These are phyloP conservation scores for Aureobasidium vineae DNA, from an alignment of 2,329 filamentous ascomycete species.

Conservation along the genomic window DNA sequence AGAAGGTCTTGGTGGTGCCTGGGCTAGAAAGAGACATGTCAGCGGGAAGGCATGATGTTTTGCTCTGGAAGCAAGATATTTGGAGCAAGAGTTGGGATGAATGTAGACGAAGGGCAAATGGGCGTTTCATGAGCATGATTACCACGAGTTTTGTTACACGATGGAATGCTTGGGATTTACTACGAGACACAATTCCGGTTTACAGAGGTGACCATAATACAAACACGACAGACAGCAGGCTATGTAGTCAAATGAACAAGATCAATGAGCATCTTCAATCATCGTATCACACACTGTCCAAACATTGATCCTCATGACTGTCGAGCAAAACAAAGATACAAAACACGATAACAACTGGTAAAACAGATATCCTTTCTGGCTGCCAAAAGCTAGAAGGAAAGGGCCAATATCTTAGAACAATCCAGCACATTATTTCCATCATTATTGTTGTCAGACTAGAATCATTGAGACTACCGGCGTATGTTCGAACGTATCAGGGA, in stretches of 20 bases:
- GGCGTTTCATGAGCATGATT: conserved; percentile 3
- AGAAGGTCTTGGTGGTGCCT: conserved; percentile 58
- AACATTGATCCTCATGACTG: too few species aligned
- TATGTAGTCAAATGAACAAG: conserved; percentile 7
- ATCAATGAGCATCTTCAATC: background rate
- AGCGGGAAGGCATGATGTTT: conserved; percentile 35
- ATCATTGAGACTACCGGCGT: too few species aligned
- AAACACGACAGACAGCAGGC: conserved; percentile 13
- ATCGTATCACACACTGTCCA: background rate
- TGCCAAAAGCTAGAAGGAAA: too few species aligned
- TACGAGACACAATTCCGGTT: conserved; percentile 17
- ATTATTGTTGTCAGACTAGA: too few species aligned
- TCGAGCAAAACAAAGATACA: too few species aligned
- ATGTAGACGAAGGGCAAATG: background rate
- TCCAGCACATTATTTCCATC: too few species aligned
- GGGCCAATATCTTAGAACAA: too few species aligned
- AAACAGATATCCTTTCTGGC: too few species aligned
- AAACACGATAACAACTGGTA: too few species aligned
- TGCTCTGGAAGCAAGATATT: conserved; percentile 9
- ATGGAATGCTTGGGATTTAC: background rate
- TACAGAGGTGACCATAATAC: conserved; percentile 11
- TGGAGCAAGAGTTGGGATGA: background rate
- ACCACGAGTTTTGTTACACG: background rate
- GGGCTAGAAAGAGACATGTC: conserved; percentile 42
- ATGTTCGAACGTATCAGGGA: too few species aligned